Evolutionary conservation across 352 stramenopile species (phyloP), one percentile per base, ranked within the genome.

Genomic region (Globisporangium apiculatum): DNA sequence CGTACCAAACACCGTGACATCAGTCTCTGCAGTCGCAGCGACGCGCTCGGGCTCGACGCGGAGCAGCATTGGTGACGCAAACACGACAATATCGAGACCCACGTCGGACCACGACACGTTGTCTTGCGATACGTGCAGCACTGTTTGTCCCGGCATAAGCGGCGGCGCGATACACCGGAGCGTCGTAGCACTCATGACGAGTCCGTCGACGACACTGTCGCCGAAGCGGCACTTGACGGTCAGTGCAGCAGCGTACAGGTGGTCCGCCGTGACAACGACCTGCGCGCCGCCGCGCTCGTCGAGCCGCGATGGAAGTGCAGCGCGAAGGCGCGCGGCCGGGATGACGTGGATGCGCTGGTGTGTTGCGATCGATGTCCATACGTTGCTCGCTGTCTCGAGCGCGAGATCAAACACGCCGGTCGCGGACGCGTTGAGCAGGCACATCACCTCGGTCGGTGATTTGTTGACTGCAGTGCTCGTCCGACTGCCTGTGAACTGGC

Each of bases 211-310:
- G 2, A 62, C 5, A 0, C 9, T 50, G 35, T 50, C 57, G 9
- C 62, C 71, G 71, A 85, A 83, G 15, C 61, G 57, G 55, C 75
- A 86, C 5, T 61, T 62, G 50, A 79, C 24, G 3, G 65, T 66
- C 40, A 66, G 64, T 35, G 59, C 52, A 48, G 50, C 47, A 8
- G 42, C 41, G 35, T 50, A 51, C 6, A 79, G 40, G 46, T 76
- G 74, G 17, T 61, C 35, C 8, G 65, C 58, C 14, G 60, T 60
- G 14, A 87, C 60, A 47, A 83, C 45, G 18, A 71, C 41, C 18
- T 71, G 62, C 0, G 49, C 58, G 45, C 79, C 79, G 24, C 79
- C 79, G 12, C 60, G 55, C 18, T 89, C 75, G 52, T 83, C 73
- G 54, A 89, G 76, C 9, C 58, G 42, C 24, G 35, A 14, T 37